phyloP scores from a whole-genome alignment of 2,329 filamentous ascomycete genomes.

The Tolypocladium album region DNA sequence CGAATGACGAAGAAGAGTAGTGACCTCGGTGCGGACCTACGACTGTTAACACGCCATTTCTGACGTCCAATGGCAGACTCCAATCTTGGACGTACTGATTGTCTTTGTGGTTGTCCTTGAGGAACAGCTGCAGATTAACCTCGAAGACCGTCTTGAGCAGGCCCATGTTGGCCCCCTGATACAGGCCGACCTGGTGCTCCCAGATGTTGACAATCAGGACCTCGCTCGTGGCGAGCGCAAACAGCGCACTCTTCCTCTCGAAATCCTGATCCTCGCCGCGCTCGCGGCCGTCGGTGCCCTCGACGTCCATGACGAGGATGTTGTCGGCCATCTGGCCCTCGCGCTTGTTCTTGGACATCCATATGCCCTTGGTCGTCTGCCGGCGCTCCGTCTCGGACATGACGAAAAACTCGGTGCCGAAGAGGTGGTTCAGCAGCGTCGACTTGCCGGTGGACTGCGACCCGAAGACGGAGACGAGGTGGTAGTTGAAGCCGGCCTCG shows the following conservation, averaged over 20 bases:
- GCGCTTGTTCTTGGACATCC: slow-evolving; percentile 96
- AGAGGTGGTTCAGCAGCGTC: slow-evolving; percentile 89
- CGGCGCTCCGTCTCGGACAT: slow-evolving; percentile 92
- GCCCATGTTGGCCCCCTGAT: slow-evolving; percentile 98
- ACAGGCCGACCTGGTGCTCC: slow-evolving; percentile 97
- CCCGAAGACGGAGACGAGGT: slow-evolving; percentile 96
- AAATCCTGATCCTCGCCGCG: slow-evolving; percentile 98
- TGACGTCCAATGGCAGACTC: not conserved
- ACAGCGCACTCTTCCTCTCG: slow-evolving; percentile 94
- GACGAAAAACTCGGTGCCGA: slow-evolving; percentile 91
- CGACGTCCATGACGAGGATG: slow-evolving; percentile 98
- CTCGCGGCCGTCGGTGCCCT: slow-evolving; percentile 93
- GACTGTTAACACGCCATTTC: slow-evolving; percentile 7
- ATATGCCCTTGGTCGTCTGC: slow-evolving; percentile 98
- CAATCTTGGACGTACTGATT: slow-evolving; percentile 51
- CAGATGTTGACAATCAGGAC: slow-evolving; percentile 98
- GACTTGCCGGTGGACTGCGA: slow-evolving; percentile 98
- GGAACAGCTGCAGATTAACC: slow-evolving; percentile 92
- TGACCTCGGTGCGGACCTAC: slow-evolving; percentile 73
- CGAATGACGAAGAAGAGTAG: slow-evolving; percentile 98
- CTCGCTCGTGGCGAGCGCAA: slow-evolving; percentile 93
- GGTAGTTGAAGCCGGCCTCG: slow-evolving; percentile 94
- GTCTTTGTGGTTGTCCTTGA: slow-evolving; percentile 57
- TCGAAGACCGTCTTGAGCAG: slow-evolving; percentile 97
- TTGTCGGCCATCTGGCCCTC: slow-evolving; percentile 78